These are phyloP conservation scores for Termitomyces sp. DNA, from an alignment of 768 basidiomycete genomes.

Conservation along the genomic window DNA sequence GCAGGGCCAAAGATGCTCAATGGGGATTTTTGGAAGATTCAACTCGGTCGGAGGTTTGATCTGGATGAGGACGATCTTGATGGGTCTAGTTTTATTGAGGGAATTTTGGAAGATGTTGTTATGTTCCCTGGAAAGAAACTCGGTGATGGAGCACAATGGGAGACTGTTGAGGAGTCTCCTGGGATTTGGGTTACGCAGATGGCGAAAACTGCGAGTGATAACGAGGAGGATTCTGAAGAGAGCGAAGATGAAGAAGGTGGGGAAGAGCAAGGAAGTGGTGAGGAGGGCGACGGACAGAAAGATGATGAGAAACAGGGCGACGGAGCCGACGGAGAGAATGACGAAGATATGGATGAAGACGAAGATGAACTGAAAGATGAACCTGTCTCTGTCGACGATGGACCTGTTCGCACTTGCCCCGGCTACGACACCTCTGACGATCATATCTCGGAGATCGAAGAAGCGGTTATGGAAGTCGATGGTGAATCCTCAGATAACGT, in stretches of 20 bases:
- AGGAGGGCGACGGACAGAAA: too few species aligned
- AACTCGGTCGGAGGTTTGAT: conserved; percentile 30
- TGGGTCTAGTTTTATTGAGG: conserved; percentile 30
- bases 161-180: background rate
- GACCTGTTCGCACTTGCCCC: background rate
- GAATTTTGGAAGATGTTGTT: conserved; percentile 29
- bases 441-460: too few species aligned
- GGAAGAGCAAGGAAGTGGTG: too few species aligned
- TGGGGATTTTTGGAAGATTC: conserved; percentile 36
- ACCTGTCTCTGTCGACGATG: background rate
- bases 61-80: conserved; percentile 33
- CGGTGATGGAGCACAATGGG: background rate
- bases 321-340: too few species aligned
- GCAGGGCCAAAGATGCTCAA: conserved; percentile 26
- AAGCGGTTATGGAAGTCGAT: too few species aligned
- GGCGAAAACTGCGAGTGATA: background rate
- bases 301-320: background rate
- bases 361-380: background rate
- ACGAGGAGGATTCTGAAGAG: background rate
- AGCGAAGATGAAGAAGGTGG: background rate
- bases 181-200: background rate
- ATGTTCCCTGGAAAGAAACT: conserved; percentile 16
- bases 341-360: background rate
- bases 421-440: conserved; percentile 4
- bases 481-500: too few species aligned